phyloP scores from a whole-genome alignment of 176 grass and related monocot genomes.

The Carex littledalei region DNA sequence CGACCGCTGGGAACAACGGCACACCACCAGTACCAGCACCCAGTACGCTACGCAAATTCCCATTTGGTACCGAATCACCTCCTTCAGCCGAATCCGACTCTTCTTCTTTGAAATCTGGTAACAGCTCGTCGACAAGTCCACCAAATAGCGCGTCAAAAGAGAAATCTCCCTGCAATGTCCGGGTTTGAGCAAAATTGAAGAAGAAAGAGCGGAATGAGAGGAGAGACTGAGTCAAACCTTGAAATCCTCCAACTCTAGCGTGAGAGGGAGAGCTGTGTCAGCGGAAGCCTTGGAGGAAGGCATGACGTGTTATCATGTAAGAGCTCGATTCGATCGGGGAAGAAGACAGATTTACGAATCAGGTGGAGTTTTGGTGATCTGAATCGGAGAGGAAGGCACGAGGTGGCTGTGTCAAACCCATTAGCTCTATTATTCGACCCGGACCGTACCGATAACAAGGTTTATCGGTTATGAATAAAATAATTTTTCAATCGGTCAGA shows the following conservation, averaged over 20 bases:
- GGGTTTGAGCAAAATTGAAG: background rate
- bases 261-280: slow-evolving; percentile 65
- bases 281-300: slow-evolving; percentile 26
- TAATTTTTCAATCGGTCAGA: background rate
- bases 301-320: slow-evolving; percentile 34
- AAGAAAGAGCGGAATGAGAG: background rate
- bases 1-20: slow-evolving; percentile 80
- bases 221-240: slow-evolving; percentile 39
- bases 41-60: slow-evolving; percentile 16
- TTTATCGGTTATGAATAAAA: background rate
- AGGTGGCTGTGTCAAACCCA: background rate
- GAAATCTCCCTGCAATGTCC: slow-evolving; percentile 60
- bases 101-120: slow-evolving; percentile 66
- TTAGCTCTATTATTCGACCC: background rate
- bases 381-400: slow-evolving; percentile 5
- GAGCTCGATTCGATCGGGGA: slow-evolving; percentile 22
- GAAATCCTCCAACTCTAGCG: slow-evolving; percentile 92
- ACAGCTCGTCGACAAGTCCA: slow-evolving; percentile 77
- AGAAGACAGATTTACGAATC: background rate
- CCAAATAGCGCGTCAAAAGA: slow-evolving; percentile 92
- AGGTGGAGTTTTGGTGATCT: slow-evolving; percentile 12
- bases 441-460: background rate
- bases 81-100: slow-evolving; percentile 35
- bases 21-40: slow-evolving; percentile 39
- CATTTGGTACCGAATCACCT: background rate